phyloP scores from a whole-genome alignment of 768 basidiomycete genomes.

The Amanita rubescens region DNA sequence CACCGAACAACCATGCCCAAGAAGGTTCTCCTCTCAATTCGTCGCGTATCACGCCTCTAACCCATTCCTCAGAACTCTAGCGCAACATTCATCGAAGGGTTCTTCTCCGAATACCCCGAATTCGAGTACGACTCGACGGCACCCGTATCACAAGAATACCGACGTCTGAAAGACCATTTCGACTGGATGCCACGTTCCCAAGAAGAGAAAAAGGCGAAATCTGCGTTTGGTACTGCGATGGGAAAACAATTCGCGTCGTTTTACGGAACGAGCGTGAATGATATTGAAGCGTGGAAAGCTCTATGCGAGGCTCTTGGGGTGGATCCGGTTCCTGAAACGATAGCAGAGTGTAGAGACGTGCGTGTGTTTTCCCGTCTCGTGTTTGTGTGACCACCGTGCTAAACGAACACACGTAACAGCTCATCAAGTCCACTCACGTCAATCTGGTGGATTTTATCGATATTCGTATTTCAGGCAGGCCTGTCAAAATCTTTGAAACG shows the following conservation, averaged over 20 bases:
- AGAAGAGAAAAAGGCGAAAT: background rate
- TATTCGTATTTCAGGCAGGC: background rate
- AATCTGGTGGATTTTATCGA: conserved; percentile 5
- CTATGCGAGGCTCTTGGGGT: background rate
- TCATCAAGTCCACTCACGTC: conserved; percentile 5
- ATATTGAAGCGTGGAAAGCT: background rate
- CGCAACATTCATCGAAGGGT: background rate
- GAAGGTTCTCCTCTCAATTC: too few species aligned
- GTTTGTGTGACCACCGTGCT: too few species aligned
- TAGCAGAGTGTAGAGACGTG: background rate
- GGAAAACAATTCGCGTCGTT: background rate
- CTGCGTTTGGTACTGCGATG: background rate
- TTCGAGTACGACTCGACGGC: background rate
- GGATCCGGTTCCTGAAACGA: conserved; percentile 1
- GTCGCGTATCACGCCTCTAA: too few species aligned
- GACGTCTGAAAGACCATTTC: background rate
- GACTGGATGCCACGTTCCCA: background rate
- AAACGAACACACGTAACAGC: too few species aligned
- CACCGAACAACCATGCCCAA: too few species aligned
- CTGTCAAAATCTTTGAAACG: background rate
- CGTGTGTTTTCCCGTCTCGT: background rate
- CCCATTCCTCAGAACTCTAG: too few species aligned
- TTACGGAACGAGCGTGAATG: background rate
- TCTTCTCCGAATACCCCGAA: background rate
- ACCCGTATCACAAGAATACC: background rate